A percentile compares a stretch with the other conserved stretches of the same genome.
These are phyloP conservation scores for Aspergillus saccharolyticus DNA, from an alignment of 495 filamentous ascomycete species.

Conservation along the genomic window DNA sequence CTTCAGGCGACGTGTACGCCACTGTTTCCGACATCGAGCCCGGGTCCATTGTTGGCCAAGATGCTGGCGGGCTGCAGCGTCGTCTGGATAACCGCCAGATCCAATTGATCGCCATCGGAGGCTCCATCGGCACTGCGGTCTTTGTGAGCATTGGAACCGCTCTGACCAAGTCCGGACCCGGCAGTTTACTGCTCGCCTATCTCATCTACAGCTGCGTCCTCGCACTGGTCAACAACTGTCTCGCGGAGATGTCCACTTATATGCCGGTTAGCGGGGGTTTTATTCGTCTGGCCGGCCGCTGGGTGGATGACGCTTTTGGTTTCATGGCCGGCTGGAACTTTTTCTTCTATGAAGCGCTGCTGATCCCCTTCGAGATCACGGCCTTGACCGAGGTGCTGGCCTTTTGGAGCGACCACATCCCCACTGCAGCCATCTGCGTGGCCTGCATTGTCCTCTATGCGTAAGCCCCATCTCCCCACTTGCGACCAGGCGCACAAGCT, in stretches of 20 bases:
- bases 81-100: constrained; percentile 42
- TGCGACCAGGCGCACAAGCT: too few relatives aligned
- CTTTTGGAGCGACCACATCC: constrained; percentile 51
- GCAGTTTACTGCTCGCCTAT: not conserved
- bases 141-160: constrained; percentile 38
- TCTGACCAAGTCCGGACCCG: not conserved
- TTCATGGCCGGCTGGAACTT: not conserved
- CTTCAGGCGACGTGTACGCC: not conserved
- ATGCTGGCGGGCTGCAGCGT: constrained; percentile 15
- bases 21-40: not conserved
- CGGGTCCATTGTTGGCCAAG: not conserved
- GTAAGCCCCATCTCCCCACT: not conserved
- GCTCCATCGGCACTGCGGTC: constrained; percentile 58
- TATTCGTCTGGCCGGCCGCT: not conserved
- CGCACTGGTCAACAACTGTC: not conserved
- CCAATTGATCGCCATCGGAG: constrained; percentile 54
- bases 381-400: constrained; percentile 41
- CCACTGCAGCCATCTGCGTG: constrained; percentile 46
- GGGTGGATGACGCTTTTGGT: not conserved
- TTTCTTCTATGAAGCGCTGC: constrained; percentile 57
- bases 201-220: not conserved
- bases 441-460: not conserved
- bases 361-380: constrained; percentile 42
- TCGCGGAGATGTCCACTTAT: not conserved
- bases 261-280: not conserved